Evolutionary conservation across 805 yeast species (phyloP), one percentile per base, ranked within the genome.

Genomic region (Kodamaea leandrae): DNA sequence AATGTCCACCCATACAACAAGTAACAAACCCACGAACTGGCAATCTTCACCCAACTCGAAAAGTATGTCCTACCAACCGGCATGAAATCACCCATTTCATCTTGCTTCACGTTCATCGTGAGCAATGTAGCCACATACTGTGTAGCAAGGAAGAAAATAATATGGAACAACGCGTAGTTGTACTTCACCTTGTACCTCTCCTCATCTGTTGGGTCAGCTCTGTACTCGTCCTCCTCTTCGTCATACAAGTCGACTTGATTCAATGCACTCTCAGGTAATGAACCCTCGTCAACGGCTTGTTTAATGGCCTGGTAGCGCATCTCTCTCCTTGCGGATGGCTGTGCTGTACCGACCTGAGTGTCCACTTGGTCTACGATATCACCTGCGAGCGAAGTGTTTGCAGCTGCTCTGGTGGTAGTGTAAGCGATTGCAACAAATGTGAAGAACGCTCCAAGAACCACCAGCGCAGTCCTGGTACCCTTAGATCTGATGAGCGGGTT

Each of bases 1-100:
- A 93, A 64, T 6, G 95, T 86, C 99, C 98, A 93, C 1, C 82
- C 81, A 55, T 91, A 93, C 37, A 93, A 71, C 5, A 71, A 68
- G 58, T 81, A 93, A 59, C 99, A 95, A 33, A 86, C 77, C 96
- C 97, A 89, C 1, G 97, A 85, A 56, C 95, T 82, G 13, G 85
- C 72, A 43, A 93, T 86, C 64, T 93, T 93, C 36, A 91, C 88
- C 96, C 96, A 89, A 4, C 96, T 80, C 50, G 91, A 83, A 60
- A 91, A 93, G 63, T 91, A 90, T 0, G 99, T 91, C 55, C 99
- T 74, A 0, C 99, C 99, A 6, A 93, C 98, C 0, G 99, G 99
- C 8, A 88, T 82, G 55, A 93, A 93, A 45, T 88, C 93, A 3
- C 96, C 96, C 39, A 78, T 76, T 46, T 82, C 84, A 53, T 84